Evolutionary conservation across 2,329 filamentous ascomycete genomes (phyloP), one percentile per base, ranked within the genome.

Genomic region (Neofusicoccum sp.): DNA sequence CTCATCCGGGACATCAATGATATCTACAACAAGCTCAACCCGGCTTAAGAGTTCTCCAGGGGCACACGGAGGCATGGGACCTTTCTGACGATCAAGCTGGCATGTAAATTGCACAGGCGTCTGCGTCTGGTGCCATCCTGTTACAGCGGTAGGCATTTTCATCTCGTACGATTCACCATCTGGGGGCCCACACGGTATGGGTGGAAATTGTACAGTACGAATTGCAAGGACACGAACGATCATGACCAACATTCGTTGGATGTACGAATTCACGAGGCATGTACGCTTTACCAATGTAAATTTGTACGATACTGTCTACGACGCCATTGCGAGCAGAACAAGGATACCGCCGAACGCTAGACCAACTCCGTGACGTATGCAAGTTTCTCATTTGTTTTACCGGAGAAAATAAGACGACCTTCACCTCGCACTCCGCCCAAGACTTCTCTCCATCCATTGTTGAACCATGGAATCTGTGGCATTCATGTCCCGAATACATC

Each of bases 1-100:
- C 81, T 98, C 58, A 84, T 96, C 58, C 79, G 85, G 68, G 88
- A 90, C 75, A 86, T 98, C 64, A 84, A 93, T 79, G 86, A 86
- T 75, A 80, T 90, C 62, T 90, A 86, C 45, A 62, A 73, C 26
- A 33, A 63, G 43, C 44, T 56, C n/a, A 61, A 61, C 59, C 34
- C n/a, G 6, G 59, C 9, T 14, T 59, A 59, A 33, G 24, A 36
- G 14, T 20, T 11, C 9, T 30, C 8, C 28, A 16, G 8, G 14
- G 28, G 1, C 14, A 26, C 2, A 12, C 3, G 26, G 24, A 11
- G 26, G 26, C 20, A 7, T 11, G 4, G 30, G 30, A 12, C n/a
- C n/a, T n/a, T n/a, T n/a, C n/a, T n/a, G n/a, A n/a, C n/a, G n/a
- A n/a, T n/a, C n/a, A n/a, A n/a, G n/a, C n/a, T n/a, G n/a, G n/a